Conservation (phyloP, 306 rosid species). For the Casuarina equisetifolia region DNA sequence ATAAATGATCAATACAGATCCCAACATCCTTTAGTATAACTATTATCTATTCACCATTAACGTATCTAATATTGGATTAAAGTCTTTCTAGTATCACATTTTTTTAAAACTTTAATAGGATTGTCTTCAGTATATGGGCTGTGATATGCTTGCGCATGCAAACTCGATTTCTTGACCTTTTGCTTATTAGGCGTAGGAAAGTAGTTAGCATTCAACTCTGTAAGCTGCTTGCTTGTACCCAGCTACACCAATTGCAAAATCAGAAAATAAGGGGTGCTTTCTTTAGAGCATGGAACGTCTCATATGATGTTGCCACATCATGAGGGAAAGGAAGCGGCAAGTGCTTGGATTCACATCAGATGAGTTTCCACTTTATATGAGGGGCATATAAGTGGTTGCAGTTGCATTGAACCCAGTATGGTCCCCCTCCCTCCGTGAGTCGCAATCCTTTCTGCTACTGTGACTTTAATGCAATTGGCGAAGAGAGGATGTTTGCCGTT, state of each 20-base stretch:
- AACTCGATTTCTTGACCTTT: neutral
- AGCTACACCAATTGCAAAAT: neutral
- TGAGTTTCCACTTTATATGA: constrained; percentile 43
- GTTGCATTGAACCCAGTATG: constrained; percentile 52
- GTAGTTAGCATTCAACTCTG: no score
- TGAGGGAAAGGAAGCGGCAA: constrained; percentile 45
- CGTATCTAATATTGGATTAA: no score
- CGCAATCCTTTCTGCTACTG: constrained; percentile 33
- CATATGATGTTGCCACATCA: constrained; percentile 60
- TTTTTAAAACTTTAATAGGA: no score
- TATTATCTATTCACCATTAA: no score
- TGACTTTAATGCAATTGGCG: constrained; percentile 67
- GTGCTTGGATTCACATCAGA: constrained; percentile 44
- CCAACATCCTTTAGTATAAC: no score
- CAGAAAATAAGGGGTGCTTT: constrained; percentile 29
- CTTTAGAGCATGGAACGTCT: constrained; percentile 56
- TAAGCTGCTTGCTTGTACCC: no score
- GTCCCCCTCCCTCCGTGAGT: constrained; percentile 40
- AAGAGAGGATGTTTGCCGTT: constrained; percentile 34
- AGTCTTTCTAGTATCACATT: no score
- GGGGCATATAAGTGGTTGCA: constrained; percentile 45
- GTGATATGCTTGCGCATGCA: neutral
- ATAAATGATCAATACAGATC: no score
- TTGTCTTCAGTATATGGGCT: no score
- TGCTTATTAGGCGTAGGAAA: neutral